Evolutionary conservation across 2,329 filamentous ascomycete genomes (phyloP).

Genomic region (Colletotrichum incanum): DNA sequence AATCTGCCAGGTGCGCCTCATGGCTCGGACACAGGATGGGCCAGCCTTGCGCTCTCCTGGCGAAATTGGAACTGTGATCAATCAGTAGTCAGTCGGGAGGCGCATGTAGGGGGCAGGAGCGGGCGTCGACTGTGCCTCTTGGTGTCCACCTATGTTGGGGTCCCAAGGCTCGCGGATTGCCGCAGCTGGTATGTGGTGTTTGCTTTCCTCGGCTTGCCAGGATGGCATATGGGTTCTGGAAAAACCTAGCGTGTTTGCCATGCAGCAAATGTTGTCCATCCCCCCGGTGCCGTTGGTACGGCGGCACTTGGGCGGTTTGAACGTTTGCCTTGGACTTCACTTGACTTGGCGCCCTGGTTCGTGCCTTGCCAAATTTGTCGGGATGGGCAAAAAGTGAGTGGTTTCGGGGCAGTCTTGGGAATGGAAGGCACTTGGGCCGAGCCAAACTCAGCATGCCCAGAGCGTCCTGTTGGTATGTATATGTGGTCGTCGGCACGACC

Average conservation of each 20-base stretch:
- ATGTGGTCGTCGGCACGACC: neutral
- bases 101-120: constrained; percentile 1
- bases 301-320: neutral
- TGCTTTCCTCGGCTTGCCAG: constrained; percentile 6
- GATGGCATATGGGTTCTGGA: neutral
- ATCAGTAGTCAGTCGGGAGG: neutral
- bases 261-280: neutral
- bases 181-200: neutral
- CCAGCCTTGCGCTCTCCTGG: neutral
- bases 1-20: constrained; percentile 4
- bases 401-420: neutral
- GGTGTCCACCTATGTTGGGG: neutral
- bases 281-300: neutral
- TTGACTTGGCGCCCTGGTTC: constrained; percentile 22
- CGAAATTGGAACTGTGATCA: neutral
- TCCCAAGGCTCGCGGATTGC: constrained; percentile 2
- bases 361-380: constrained; percentile 19
- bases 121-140: constrained; percentile 12
- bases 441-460: neutral
- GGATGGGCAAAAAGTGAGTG: neutral
- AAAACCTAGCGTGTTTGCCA: constrained; percentile 16
- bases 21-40: neutral
- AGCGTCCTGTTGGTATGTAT: neutral
- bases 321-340: neutral
- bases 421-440: neutral